Evolutionary conservation across 805 yeast genomes (phyloP).

Genomic region (Kregervanrija delftensis): DNA sequence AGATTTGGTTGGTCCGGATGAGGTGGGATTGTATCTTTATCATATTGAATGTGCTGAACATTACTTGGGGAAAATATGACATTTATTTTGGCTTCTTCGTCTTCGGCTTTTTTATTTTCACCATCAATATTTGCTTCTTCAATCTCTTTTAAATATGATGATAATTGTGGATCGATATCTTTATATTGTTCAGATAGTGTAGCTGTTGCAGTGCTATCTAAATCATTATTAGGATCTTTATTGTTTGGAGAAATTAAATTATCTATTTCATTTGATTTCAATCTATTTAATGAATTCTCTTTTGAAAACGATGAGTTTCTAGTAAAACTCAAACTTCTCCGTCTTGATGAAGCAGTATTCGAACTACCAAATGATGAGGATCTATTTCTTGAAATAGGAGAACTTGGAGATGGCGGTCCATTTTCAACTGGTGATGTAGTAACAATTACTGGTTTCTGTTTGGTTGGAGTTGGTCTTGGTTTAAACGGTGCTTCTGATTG

Average conservation of each 20-base stretch:
- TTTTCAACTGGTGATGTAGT: not conserved
- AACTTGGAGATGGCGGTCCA: constrained; percentile 4
- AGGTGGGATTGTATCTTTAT: constrained; percentile 40
- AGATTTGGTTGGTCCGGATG: constrained; percentile 41
- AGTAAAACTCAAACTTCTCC: too few relatives aligned
- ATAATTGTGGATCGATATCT: constrained; percentile 38
- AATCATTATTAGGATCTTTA: not conserved
- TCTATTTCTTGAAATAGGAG: not conserved
- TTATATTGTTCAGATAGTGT: constrained; percentile 18
- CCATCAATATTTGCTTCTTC: constrained; percentile 8
- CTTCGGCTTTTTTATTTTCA: not conserved
- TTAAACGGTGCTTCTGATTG: not conserved
- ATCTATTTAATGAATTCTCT: too few relatives aligned
- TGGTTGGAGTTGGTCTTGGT: not conserved
- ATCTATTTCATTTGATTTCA: too few relatives aligned
- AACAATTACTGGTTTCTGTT: too few relatives aligned
- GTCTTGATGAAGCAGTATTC: not conserved
- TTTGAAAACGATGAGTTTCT: too few relatives aligned
- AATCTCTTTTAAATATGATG: constrained; percentile 35
- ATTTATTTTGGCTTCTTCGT: constrained; percentile 9
- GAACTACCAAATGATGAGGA: not conserved
- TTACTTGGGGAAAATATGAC: constrained; percentile 19
- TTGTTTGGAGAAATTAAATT: not conserved
- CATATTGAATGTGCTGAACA: constrained; percentile 24
- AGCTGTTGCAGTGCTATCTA: not conserved